Base-by-base conservation (phyloP, 768 basidiomycete genomes). In the Porpolomopsis calyptriformis region DNA sequence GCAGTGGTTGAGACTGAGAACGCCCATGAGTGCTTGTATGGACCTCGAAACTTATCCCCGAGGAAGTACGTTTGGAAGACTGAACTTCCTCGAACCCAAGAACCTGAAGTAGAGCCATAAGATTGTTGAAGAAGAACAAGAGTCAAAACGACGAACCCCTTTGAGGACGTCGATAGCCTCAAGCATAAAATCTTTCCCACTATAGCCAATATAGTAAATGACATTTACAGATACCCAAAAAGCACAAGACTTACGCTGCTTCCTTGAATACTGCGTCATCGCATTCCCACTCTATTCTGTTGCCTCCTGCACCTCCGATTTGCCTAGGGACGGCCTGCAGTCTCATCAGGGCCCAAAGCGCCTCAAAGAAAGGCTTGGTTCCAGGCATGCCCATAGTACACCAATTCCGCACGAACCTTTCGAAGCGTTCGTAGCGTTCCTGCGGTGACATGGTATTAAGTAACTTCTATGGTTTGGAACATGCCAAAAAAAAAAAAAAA, bases 201-300 rank as follows among this genome's bases (percentile, higher is more conserved):
- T 93, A 63, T 47, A 54, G 43, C 56, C 29, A 44, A 49, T 49
- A 49, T 58, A 11, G 52, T 47, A 50, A 19, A 56, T 36, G 4
- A 29, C 22, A 51, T 51, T 51, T 22, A 51, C 48, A 45, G 29
- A 50, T 38, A 26, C 23, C 18, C 37, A 50, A 49, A 25, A 45
- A 37, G 77, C 22, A 38, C 25, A 46, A 20, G 16, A 46, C 90
- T 71, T 71, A 90, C 90, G 86, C 90, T 52, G 89, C 78, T 65
- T 94, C 91, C 58, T 90, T 84, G 67, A 93, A 89, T 12, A 93
- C 87, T 16, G 89, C 89, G 68, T 94, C 91, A 61, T 94, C 91
- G 18, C 93, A 69, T 67, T 91, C 87, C 91, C 91, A 94, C 55
- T 85, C 76, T 45, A 93, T 79, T 54, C 75, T 70, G 55, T 68